Conservation (phyloP, 2,329 filamentous ascomycete genomes). For the Chaetomium sp. region DNA sequence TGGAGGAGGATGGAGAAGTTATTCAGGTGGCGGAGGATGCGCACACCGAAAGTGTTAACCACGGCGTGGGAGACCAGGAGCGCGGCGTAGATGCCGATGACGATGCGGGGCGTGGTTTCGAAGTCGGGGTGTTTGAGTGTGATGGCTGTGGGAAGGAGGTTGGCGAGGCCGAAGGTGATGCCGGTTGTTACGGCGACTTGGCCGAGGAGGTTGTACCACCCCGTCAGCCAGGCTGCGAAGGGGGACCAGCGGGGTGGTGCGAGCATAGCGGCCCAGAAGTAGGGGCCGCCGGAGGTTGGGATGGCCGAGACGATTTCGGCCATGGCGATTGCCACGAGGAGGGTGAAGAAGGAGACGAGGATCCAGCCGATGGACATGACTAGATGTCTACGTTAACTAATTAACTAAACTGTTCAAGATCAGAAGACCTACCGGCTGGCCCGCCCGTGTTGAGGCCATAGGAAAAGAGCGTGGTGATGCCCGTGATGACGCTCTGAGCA, state of each 20-base stretch:
- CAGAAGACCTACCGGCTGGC: slow-evolving; percentile 16
- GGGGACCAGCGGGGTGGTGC: slow-evolving; percentile 39
- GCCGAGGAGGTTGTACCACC: slow-evolving; percentile 38
- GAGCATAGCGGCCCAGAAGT: slow-evolving; percentile 55
- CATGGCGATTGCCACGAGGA: slow-evolving; percentile 49
- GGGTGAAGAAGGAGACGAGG: slow-evolving; percentile 48
- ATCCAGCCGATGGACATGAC: slow-evolving; percentile 53
- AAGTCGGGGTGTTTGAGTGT: slow-evolving; percentile 33
- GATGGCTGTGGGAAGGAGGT: slow-evolving; percentile 33
- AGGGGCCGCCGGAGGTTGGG: slow-evolving; percentile 52
- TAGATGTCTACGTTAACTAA: slow-evolving; percentile 8
- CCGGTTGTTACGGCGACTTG: slow-evolving; percentile 38
- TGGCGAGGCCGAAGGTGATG: slow-evolving; percentile 36
- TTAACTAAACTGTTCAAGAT: no score
- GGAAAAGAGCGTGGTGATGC: slow-evolving; percentile 51
- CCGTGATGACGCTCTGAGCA: slow-evolving; percentile 51
- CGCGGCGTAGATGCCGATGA: slow-evolving; percentile 54
- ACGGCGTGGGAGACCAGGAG: slow-evolving; percentile 47
- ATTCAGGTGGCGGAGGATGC: slow-evolving; percentile 49
- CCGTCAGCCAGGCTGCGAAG: slow-evolving; percentile 36
- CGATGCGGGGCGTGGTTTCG: slow-evolving; percentile 38
- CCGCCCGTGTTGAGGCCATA: slow-evolving; percentile 44
- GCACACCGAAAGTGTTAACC: slow-evolving; percentile 53
- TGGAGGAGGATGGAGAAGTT: slow-evolving; percentile 51
- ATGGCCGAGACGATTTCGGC: slow-evolving; percentile 55